A percentile compares a stretch with the other conserved stretches of the same genome.
phyloP scores from a whole-genome alignment of 1,139 yeast genomes.

The Lodderomyces pseudojiufengensis region DNA sequence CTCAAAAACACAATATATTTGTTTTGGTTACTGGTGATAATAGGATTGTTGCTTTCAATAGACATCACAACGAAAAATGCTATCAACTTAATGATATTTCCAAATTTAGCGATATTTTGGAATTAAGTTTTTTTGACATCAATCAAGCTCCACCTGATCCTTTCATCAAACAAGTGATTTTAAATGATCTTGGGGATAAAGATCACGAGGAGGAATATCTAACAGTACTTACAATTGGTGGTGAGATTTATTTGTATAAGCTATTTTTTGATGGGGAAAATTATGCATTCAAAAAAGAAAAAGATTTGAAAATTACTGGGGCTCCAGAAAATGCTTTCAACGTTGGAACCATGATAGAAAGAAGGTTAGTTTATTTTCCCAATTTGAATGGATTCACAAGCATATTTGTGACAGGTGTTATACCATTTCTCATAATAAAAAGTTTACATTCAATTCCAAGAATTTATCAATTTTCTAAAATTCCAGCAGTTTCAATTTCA shows the following conservation, averaged over 20 bases:
- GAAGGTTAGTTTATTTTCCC: conserved; percentile 60
- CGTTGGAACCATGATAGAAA: conserved; percentile 64
- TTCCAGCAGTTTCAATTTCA: conserved; percentile 62
- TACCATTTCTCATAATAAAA: conserved; percentile 67
- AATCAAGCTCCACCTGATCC: conserved; percentile 69
- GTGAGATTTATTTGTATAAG: conserved; percentile 69
- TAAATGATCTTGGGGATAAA: conserved; percentile 63
- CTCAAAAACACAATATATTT: conserved; percentile 48
- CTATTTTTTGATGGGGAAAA: conserved; percentile 51
- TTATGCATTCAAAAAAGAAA: conserved; percentile 46
- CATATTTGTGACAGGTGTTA: conserved; percentile 71
- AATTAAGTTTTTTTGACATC: conserved; percentile 54
- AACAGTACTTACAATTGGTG: conserved; percentile 72
- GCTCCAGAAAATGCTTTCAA: conserved; percentile 77
- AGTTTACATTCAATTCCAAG: conserved; percentile 63
- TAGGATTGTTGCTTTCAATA: conserved; percentile 60
- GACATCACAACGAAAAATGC: conserved; percentile 63
- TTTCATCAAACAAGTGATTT: conserved; percentile 64
- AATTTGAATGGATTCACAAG: conserved; percentile 57
- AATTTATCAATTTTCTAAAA: conserved; percentile 63
- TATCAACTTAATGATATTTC: conserved; percentile 61
- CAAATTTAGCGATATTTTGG: conserved; percentile 51
- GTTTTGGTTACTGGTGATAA: conserved; percentile 76
- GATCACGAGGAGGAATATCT: conserved; percentile 54
- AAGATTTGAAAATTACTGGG: conserved; percentile 54